Base-by-base conservation (phyloP, 2,329 filamentous ascomycete species). In the Cladosporium sp. region DNA sequence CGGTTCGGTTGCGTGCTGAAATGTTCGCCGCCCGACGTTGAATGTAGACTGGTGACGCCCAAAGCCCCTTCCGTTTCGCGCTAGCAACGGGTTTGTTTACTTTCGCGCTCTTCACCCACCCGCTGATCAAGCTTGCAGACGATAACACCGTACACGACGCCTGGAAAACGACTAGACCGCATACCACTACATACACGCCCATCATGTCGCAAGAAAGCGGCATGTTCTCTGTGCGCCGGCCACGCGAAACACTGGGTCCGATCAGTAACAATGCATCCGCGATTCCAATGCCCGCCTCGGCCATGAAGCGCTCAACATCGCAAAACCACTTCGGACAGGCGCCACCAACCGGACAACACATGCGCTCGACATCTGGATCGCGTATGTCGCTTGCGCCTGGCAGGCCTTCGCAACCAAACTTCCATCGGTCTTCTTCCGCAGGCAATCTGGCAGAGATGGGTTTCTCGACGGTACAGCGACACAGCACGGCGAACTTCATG, bases 281-380 rank as follows among this genome's bases (percentile, higher is more conserved):
- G 26, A 92, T 99, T 69, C 95, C 95, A 24, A 92, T 96, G 80
- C 94, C 95, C 10, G 86, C 91, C 32, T 98, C 94, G 49, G 92
- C 93, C 49, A 90, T 99, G 86, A 99, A 99, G 83, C 92, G 95
- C 78, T 91, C 92, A 34, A 95, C 89, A 75, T 93, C 92, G 14
- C 88, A 88, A 72, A 88, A 88, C 69, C 87, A 88, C 75, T 84
- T 88, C 73, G 85, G 87, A 67, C 85, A 86, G 74, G 83, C 83
- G 66, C 87, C 86, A 55, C 90, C 87, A 74, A 88, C 88, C 65
- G 84, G 85, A 64, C 88, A 90, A 76, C 92, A 96, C 83, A 88
- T 83, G 71, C 92, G 94, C 72, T 92, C 92, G 32, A 87, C 92
- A 73, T 97, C 93, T 69, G 90, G 90, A 75, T 90, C 89, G 76